Percentiles rank a stretch among this genome's conserved stretches.
Evolutionary conservation across 1,139 yeast genomes (phyloP).

Genomic region (Saccharomyces hybrid): DNA sequence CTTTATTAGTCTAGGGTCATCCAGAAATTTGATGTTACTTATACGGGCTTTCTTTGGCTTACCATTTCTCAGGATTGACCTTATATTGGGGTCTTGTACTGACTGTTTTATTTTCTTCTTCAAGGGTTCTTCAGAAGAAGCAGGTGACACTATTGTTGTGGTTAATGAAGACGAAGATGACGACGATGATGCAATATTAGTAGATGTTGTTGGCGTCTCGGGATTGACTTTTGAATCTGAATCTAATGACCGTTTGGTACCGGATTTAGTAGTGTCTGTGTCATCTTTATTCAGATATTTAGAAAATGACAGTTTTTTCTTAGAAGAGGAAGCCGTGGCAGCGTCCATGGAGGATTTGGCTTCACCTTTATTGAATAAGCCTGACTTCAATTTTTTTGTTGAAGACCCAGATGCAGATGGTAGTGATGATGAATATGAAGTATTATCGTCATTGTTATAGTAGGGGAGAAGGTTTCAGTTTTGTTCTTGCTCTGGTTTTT

Average conservation of each 20-base stretch:
- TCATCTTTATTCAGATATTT: slow-evolving; percentile 29
- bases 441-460: neutral
- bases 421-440: neutral
- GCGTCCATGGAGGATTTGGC: neutral
- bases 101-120: slow-evolving; percentile 1
- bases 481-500: neutral
- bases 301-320: slow-evolving; percentile 31
- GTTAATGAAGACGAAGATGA: neutral
- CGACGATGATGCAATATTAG: neutral
- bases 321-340: slow-evolving; percentile 7
- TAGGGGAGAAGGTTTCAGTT: neutral
- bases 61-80: slow-evolving; percentile 19
- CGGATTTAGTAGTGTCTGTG: slow-evolving; percentile 7
- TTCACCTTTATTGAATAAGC: neutral
- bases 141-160: slow-evolving; percentile 1
- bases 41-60: slow-evolving; percentile 6
- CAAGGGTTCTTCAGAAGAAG: slow-evolving; percentile 4
- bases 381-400: neutral
- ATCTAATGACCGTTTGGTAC: slow-evolving; percentile 13
- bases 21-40: slow-evolving; percentile 20
- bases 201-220: neutral
- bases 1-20: slow-evolving; percentile 22
- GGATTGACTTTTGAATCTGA: slow-evolving; percentile 1
- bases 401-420: neutral
- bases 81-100: slow-evolving; percentile 4